Evolutionary conservation across 2,329 filamentous ascomycete genomes (phyloP).

Genomic region (Falciphora oryzae): DNA sequence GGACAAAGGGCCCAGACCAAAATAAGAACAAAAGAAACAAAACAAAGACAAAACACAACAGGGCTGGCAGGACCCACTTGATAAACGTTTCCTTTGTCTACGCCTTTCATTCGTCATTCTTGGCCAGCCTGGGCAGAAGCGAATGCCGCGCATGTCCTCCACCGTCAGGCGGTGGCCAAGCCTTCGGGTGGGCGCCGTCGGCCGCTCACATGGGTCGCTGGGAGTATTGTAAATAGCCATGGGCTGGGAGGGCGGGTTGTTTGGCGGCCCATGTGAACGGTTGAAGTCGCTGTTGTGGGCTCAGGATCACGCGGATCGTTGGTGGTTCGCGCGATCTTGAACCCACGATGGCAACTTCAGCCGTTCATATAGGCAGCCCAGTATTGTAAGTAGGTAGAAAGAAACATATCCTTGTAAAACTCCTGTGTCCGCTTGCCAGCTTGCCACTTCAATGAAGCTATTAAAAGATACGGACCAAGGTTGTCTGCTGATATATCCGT

Average conservation of each 20-base stretch:
- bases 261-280: neutral
- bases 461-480: too few relatives aligned
- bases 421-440: neutral
- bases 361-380: neutral
- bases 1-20: too few relatives aligned
- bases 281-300: neutral
- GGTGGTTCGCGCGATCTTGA: too few relatives aligned
- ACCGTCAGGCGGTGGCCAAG: neutral
- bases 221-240: neutral
- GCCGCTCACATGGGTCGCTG: neutral
- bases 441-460: too few relatives aligned
- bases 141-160: neutral
- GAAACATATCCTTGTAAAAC: neutral
- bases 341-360: too few relatives aligned
- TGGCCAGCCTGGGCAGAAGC: neutral
- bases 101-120: too few relatives aligned
- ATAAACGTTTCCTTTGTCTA: too few relatives aligned
- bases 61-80: too few relatives aligned
- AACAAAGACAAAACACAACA: too few relatives aligned
- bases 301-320: neutral
- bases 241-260: neutral
- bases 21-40: too few relatives aligned
- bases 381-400: neutral
- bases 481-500: too few relatives aligned
- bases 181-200: neutral